Conservation (phyloP, 2,329 filamentous ascomycete species). For the Penicillium sp. region DNA sequence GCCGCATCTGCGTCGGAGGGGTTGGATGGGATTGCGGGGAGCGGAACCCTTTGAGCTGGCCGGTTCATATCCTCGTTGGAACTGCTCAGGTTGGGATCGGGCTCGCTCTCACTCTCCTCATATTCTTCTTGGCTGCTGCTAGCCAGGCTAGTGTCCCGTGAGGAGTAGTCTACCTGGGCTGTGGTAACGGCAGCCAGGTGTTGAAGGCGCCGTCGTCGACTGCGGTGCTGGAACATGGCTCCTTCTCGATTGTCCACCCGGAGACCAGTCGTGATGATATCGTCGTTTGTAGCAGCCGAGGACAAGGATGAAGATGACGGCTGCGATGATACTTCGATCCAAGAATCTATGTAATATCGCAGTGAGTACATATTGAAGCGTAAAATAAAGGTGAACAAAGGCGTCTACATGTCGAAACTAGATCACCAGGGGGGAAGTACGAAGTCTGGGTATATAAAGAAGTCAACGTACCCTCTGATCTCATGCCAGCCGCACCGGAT, state of each 20-base stretch:
- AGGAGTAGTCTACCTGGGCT: constrained; percentile 41
- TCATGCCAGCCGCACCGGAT: constrained; percentile 36
- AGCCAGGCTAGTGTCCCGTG: constrained; percentile 46
- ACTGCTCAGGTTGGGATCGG: constrained; percentile 67
- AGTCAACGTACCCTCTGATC: constrained; percentile 44
- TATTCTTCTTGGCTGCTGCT: constrained; percentile 89
- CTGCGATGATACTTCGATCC: constrained; percentile 90
- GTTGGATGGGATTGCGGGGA: constrained; percentile 22
- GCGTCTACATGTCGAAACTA: constrained; percentile 21
- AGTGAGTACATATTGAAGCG: constrained; percentile 43
- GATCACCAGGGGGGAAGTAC: constrained; percentile 13
- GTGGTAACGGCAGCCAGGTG: constrained; percentile 38
- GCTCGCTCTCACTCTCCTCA: constrained; percentile 88
- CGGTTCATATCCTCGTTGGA: constrained; percentile 58
- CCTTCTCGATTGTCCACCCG: constrained; percentile 63
- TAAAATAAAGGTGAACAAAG: constrained; percentile 8
- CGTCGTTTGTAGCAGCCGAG: constrained; percentile 67
- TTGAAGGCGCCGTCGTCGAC: constrained; percentile 48
- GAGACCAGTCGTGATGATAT: constrained; percentile 87
- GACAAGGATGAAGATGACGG: constrained; percentile 92
- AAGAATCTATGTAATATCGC: constrained; percentile 70
- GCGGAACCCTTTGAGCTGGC: constrained; percentile 22
- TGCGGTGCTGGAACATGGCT: constrained; percentile 57
- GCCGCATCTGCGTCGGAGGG: constrained; percentile 28
- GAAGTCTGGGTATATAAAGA: constrained; percentile 14